These are phyloP conservation scores for Cadophora sp. DNA, from an alignment of 2,329 filamentous ascomycete genomes.

Conservation along the genomic window DNA sequence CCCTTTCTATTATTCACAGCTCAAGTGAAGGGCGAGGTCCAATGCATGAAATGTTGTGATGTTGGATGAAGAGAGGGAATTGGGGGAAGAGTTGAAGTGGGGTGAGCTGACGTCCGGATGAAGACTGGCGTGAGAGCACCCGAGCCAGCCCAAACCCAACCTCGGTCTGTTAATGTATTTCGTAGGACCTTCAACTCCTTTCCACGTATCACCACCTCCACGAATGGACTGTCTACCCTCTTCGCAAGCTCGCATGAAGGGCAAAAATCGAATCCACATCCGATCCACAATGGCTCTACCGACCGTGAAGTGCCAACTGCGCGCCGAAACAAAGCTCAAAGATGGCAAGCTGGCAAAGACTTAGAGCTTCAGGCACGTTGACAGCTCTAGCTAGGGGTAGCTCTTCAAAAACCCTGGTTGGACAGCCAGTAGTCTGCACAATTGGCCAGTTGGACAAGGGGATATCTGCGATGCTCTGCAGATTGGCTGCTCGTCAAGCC, in stretches of 20 bases:
- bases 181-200: not conserved
- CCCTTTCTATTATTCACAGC: not conserved
- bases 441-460: not conserved
- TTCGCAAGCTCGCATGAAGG: too few relatives aligned
- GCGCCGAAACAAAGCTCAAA: not conserved
- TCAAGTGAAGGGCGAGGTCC: not conserved
- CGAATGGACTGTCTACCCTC: not conserved
- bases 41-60: not conserved
- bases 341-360: not conserved
- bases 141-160: not conserved
- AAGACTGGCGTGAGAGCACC: not conserved
- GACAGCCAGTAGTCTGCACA: not conserved
- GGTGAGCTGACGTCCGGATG: not conserved
- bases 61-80: not conserved
- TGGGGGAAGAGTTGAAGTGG: not conserved
- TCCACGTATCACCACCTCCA: not conserved
- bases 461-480: not conserved
- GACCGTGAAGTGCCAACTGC: not conserved
- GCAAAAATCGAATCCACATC: too few relatives aligned
- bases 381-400: constrained; percentile 1
- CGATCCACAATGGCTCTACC: too few relatives aligned
- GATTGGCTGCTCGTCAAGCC: not conserved
- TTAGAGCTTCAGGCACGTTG: not conserved
- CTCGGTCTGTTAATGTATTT: not conserved
- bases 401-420: not conserved